A percentile compares a stretch with the other conserved stretches of the same genome.
Conservation (phyloP, 1,284 basidiomycete species). For the Meira nashicola region DNA sequence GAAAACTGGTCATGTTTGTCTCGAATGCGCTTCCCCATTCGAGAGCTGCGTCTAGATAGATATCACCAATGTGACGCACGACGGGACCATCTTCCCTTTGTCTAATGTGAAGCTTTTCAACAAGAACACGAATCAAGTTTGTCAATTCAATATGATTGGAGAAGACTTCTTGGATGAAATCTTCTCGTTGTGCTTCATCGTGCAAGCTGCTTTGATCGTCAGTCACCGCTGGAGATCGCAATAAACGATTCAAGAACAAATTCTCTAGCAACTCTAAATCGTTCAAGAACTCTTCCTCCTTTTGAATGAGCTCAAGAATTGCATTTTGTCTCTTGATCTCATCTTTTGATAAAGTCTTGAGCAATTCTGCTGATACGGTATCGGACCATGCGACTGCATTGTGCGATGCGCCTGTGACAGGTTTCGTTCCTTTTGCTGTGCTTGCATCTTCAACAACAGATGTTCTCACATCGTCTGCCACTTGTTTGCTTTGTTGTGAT, state of each 20-base stretch:
- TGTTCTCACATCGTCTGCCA: neutral
- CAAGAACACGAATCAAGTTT: conserved; percentile 71
- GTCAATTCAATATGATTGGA: conserved; percentile 78
- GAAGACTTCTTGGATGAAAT: conserved; percentile 81
- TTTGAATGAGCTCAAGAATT: conserved; percentile 82
- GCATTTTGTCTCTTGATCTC: conserved; percentile 83
- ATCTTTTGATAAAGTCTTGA: conserved; percentile 66
- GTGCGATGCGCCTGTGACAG: neutral
- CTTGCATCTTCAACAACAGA: too few relatives aligned
- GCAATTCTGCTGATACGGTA: conserved; percentile 65
- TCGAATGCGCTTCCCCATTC: conserved; percentile 84
- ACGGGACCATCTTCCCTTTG: conserved; percentile 81
- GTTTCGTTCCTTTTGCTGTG: neutral
- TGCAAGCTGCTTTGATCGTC: conserved; percentile 42
- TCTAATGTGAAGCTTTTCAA: conserved; percentile 79
- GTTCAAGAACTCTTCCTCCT: conserved; percentile 83
- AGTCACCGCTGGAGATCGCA: conserved; percentile 25
- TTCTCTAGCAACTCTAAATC: conserved; percentile 78
- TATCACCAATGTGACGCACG: conserved; percentile 79
- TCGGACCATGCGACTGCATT: conserved; percentile 61
- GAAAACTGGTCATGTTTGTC: conserved; percentile 75
- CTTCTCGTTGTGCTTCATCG: conserved; percentile 59
- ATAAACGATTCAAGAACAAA: conserved; percentile 31
- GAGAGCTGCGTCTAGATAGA: conserved; percentile 79
- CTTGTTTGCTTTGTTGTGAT: conserved; percentile 14